Percentiles rank a stretch among this genome's conserved stretches.
These are phyloP conservation scores for Aspergillus conjunctus DNA, from an alignment of 495 filamentous ascomycete genomes.

Conservation along the genomic window DNA sequence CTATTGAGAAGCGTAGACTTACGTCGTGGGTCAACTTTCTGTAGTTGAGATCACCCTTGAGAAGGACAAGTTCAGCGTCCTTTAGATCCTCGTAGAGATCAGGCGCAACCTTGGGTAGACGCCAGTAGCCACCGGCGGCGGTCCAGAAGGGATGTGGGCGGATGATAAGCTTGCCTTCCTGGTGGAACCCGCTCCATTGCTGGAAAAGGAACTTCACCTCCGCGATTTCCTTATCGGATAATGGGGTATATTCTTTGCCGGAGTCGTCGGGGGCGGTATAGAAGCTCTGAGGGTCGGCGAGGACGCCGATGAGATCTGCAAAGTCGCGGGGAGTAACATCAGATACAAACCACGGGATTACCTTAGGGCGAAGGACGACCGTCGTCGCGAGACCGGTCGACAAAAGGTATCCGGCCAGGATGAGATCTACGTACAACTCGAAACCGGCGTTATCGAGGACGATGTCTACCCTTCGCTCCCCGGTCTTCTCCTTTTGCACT, in stretches of 20 bases:
- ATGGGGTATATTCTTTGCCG: conserved; percentile 53
- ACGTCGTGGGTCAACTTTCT: conserved; percentile 88
- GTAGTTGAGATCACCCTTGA: conserved; percentile 97
- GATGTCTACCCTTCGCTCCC: conserved; percentile 78
- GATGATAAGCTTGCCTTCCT: conserved; percentile 77
- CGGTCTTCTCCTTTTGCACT: conserved; percentile 51
- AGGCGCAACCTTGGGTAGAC: conserved; percentile 68
- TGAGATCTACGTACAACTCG: conserved; percentile 91
- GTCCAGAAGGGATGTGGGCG: conserved; percentile 92
- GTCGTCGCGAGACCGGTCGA: conserved; percentile 78
- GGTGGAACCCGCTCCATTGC: conserved; percentile 77
- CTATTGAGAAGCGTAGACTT: conserved; percentile 38
- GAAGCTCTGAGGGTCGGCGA: conserved; percentile 74
- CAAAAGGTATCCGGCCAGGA: conserved; percentile 86
- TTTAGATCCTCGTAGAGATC: conserved; percentile 76
- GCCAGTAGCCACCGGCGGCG: conserved; percentile 79
- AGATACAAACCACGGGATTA: conserved; percentile 96
- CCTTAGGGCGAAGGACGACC: conserved; percentile 90
- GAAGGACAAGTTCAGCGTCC: conserved; percentile 83
- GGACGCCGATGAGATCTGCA: conserved; percentile 69
- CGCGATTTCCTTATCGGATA: conserved; percentile 66
- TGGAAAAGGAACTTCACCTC: conserved; percentile 76
- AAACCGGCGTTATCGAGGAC: conserved; percentile 96
- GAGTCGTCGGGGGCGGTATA: conserved; percentile 74
- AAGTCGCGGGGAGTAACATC: conserved; percentile 90